Percentiles rank a stretch among this genome's conserved stretches.
Evolutionary conservation across 169 alveolate genomes (phyloP).

Genomic region (Cryptosporidium sp.): DNA sequence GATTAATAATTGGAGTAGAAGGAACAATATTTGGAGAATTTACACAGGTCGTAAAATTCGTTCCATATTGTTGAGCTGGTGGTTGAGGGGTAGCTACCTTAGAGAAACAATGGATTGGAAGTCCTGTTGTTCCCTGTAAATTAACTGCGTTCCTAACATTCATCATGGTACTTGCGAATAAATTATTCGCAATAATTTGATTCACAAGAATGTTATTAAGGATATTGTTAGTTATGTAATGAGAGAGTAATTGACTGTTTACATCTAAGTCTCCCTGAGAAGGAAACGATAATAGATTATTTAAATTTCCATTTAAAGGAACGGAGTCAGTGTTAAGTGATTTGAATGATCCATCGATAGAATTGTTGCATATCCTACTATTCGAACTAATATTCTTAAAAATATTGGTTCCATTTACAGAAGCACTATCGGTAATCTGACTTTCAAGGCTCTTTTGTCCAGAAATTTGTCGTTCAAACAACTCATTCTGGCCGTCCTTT

Average conservation of each 20-base stretch:
- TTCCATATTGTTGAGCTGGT: not conserved
- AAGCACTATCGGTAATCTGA: not conserved
- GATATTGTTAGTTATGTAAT: conserved; percentile 22
- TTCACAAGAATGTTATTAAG: conserved; percentile 27
- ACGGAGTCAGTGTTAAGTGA: not conserved
- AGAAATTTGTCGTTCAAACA: not conserved
- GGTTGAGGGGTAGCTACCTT: not conserved
- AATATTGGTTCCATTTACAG: not conserved
- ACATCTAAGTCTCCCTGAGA: not conserved
- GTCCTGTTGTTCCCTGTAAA: not conserved
- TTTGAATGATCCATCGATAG: not conserved
- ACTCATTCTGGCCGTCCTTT: not conserved
- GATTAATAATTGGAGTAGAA: not conserved
- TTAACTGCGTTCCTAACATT: conserved; percentile 15
- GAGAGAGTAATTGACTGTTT: conserved; percentile 30
- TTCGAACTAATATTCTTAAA: not conserved
- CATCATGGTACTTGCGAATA: conserved; percentile 1
- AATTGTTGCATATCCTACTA: not conserved
- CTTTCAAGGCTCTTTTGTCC: not conserved
- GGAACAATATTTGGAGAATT: conserved; percentile 30
- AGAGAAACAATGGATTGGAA: conserved; percentile 17
- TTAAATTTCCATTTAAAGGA: not conserved
- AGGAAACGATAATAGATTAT: not conserved
- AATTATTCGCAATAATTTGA: conserved; percentile 34
- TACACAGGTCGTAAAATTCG: not conserved